Evolutionary conservation across 805 yeast species (phyloP), one percentile per base, ranked within the genome.

Genomic region (Starmerella vitae): DNA sequence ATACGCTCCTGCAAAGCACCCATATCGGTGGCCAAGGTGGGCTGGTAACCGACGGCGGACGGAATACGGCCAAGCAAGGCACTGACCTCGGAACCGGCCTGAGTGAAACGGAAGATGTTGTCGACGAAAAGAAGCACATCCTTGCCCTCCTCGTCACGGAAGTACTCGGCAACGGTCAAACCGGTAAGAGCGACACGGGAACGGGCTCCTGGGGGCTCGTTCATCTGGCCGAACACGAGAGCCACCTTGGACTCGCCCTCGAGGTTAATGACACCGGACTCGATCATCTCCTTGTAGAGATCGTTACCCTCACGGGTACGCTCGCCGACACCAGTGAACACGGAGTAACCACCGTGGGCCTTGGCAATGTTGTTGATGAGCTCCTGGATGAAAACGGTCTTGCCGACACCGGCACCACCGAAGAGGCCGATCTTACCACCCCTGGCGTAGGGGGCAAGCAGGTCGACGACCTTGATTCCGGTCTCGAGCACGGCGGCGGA

Each of bases 341-440:
- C 97, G 44, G 97, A 88, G 93, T 88, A 88, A 81, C 97, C 97
- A 84, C 97, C 98, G 70, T 88, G 97, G 62, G 98, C 97, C 77
- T 88, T 91, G 66, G 98, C 98, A 64, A 88, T 91, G 78, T 88
- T 88, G 86, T 91, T 88, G 70, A 88, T 88, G 74, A 88, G 78
- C 74, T 88, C 98, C 76, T 88, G 98, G 72, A 88, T 88, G 73
- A 88, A 88, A 52, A 88, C 98, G 69, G 98, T 88, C 72, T 88
- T 88, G 73, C 98, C 98, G 82, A 88, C 98, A 88, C 98, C 98
- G 69, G 98, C 98, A 88, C 98, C 98, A 76, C 98, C 98, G 81
- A 88, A 88, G 64, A 88, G 78, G 79, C 98, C 98, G 84, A 88
- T 88, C 79, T 88, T 88, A 83, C 98, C 98, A 83, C 98, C 98